A percentile compares a stretch with the other conserved stretches of the same genome.
These are phyloP conservation scores for Lentinus tigrinus DNA, from an alignment of 768 basidiomycete species.

Conservation along the genomic window DNA sequence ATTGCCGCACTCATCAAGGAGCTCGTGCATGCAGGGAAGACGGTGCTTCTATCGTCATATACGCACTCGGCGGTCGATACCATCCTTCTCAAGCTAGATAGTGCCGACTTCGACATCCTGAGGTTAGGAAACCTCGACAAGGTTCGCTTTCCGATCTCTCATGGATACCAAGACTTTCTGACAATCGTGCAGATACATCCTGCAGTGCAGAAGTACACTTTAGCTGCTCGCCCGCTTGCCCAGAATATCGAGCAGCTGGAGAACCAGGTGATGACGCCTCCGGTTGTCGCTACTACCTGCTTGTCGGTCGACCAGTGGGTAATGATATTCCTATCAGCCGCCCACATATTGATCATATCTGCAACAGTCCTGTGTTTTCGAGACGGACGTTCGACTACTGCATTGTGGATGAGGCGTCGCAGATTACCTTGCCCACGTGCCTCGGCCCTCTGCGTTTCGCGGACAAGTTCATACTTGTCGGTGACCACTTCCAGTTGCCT, in stretches of 20 bases:
- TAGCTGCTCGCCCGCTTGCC: constrained; percentile 53
- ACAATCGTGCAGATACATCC: constrained; percentile 68
- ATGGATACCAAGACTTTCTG: background rate
- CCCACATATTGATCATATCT: background rate
- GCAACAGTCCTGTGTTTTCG: constrained; percentile 75
- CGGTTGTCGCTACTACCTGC: constrained; percentile 95
- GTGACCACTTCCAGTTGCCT: constrained; percentile 96
- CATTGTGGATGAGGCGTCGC: constrained; percentile 97
- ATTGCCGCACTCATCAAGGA: constrained; percentile 84
- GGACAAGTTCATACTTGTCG: constrained; percentile 89
- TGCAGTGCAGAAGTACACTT: constrained; percentile 68
- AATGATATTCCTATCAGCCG: background rate
- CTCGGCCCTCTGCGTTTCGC: constrained; percentile 91
- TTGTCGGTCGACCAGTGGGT: constrained; percentile 91
- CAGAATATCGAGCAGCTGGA: constrained; percentile 82
- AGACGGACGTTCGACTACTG: constrained; percentile 91
- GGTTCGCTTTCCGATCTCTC: constrained; percentile 40
- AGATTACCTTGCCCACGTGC: constrained; percentile 94
- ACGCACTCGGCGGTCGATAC: constrained; percentile 99
- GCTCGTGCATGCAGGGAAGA: constrained; percentile 80
- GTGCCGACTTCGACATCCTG: constrained; percentile 69
- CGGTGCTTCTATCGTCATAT: constrained; percentile 85
- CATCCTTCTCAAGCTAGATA: constrained; percentile 81
- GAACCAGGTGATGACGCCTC: constrained; percentile 78
- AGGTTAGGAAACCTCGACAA: constrained; percentile 91